Base-by-base conservation (phyloP, 1,284 basidiomycete genomes). In the Tilletiaria anomala region DNA sequence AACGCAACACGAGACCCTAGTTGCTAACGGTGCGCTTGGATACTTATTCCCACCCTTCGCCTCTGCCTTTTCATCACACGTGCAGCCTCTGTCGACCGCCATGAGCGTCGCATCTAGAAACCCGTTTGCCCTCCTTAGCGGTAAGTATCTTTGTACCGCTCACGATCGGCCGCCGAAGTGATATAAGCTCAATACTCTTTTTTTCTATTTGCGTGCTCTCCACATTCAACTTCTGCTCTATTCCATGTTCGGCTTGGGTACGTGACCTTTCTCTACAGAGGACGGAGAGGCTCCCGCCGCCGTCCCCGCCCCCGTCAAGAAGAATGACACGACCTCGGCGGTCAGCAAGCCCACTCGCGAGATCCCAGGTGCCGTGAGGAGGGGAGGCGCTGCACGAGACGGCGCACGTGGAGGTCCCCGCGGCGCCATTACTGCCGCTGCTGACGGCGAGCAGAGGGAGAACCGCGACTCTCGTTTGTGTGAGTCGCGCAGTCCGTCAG, bases 91-190 rank as follows among this genome's bases (percentile, higher is more conserved):
- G 26, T 38, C 26, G 24, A 22, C 37, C 37, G 36, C 36, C 44
- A 66, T 66, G 63, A 62, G 61, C 53, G 60, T 65, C 62, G 60
- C 60, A 52, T 61, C 51, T 50, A 58, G 45, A 43, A 66, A 66
- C 60, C 56, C 62, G 41, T 66, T 66, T 53, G 55, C 54, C 40
- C 53, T 63, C 47, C 58, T 66, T 36, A 54, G 58, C 45, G 63
- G 56, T 58, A 40, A 61, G 58, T 58, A 2, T 6, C 14, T 24
- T 12, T 16, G 21, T 22, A 11, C 24, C 14, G 6, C 24, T 26
- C 8, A 14, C 24, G 6, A 16, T 16, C 5, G 15, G 6, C 8
- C 40, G 29, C 12, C 17, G 15, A 11, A 8, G n/a, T 10, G 10
- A 8, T 22, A 4, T 18, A 43, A 18, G 1, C 35, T 24, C 26